Evolutionary conservation across 202 grass and related monocot species (phyloP).

Genomic region (Brachypodium distachyon): DNA sequence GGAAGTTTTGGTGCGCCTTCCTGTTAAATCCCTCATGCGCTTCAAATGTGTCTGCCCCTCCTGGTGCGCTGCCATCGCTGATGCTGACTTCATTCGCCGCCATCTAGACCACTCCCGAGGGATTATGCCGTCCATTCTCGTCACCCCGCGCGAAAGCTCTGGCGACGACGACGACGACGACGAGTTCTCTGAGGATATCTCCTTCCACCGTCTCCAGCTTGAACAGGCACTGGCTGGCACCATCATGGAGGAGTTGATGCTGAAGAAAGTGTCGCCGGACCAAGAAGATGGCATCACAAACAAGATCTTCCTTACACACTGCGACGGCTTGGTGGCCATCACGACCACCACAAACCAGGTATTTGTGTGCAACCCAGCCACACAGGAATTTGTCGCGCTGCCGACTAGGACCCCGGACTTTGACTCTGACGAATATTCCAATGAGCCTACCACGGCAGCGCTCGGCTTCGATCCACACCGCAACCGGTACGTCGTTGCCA

Average conservation of each 20-base stretch:
- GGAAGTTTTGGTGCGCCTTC: background rate
- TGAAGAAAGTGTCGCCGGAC: background rate
- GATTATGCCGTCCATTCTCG: background rate
- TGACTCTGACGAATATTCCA: fast-evolving
- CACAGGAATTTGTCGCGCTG: background rate
- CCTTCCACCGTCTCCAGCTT: background rate
- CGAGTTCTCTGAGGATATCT: background rate
- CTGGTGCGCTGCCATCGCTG: background rate
- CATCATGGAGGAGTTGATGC: background rate
- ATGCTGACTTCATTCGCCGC: background rate
- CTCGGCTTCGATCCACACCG: background rate
- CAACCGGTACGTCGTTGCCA: background rate
- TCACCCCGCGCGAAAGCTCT: background rate
- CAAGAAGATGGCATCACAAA: background rate
- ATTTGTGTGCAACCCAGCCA: conserved; percentile 2
- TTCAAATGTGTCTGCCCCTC: background rate
- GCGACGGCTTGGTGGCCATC: background rate
- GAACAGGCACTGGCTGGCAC: background rate
- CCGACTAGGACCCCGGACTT: background rate
- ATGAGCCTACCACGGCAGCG: background rate
- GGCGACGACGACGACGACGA: background rate
- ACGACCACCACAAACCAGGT: background rate
- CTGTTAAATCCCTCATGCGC: background rate
- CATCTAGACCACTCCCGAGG: background rate
- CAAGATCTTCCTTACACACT: background rate